These are phyloP conservation scores for Debaryomyces coudertii DNA, from an alignment of 1,139 yeast species.

Conservation along the genomic window DNA sequence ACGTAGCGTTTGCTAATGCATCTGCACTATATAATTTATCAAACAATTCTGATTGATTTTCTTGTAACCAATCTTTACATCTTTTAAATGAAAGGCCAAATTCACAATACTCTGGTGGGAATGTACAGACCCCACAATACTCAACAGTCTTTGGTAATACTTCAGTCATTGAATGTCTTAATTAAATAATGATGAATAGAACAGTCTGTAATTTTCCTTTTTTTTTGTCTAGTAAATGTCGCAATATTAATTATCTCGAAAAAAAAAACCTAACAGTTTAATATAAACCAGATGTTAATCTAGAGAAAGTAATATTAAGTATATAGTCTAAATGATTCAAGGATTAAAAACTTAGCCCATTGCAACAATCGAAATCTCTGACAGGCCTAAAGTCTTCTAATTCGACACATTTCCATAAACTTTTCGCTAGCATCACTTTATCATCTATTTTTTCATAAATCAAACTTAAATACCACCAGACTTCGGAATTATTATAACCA, in stretches of 20 bases:
- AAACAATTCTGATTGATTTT: constrained; percentile 58
- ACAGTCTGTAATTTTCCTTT: neutral
- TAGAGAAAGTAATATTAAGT: neutral
- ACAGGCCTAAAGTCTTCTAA: constrained; percentile 71
- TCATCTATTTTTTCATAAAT: constrained; percentile 69
- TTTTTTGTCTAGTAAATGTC: constrained; percentile 7
- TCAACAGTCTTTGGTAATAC: constrained; percentile 48
- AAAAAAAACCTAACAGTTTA: neutral
- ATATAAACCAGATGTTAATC: neutral
- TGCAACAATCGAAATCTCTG: constrained; percentile 42
- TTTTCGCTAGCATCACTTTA: constrained; percentile 49
- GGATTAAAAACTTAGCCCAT: constrained; percentile 16
- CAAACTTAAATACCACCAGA: constrained; percentile 72
- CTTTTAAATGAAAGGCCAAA: constrained; percentile 81
- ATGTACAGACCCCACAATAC: constrained; percentile 84
- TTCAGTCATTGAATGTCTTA: constrained; percentile 33
- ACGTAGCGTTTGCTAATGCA: constrained; percentile 53
- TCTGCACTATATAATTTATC: constrained; percentile 63
- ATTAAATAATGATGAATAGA: neutral
- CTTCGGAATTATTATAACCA: constrained; percentile 65
- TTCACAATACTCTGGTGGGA: constrained; percentile 94
- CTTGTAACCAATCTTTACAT: constrained; percentile 82
- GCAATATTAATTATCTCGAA: neutral
- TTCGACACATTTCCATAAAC: constrained; percentile 69
- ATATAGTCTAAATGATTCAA: neutral